Conservation (phyloP, 176 grass and related monocot genomes). For the maize (Zea mays) region DNA sequence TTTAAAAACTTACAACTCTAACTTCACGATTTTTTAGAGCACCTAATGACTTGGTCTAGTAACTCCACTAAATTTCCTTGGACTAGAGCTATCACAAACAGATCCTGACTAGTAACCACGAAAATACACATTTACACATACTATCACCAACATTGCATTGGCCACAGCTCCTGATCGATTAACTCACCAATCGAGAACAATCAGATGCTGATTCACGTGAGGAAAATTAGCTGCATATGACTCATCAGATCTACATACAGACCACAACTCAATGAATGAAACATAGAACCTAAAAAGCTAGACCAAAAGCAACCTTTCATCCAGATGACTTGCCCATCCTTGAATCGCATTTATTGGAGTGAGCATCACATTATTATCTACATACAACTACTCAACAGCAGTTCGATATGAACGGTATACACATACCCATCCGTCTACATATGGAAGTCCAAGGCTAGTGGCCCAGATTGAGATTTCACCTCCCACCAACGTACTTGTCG, state of each 20-base stretch:
- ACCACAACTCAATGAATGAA: constrained; percentile 19
- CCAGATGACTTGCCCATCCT: constrained; percentile 14
- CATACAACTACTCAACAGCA: constrained; percentile 9
- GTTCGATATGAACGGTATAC: constrained; percentile 23
- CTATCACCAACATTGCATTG: background rate
- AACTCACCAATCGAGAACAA: background rate
- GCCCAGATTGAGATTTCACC: constrained; percentile 32
- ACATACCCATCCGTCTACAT: constrained; percentile 32
- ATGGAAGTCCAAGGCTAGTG: background rate
- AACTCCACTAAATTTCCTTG: too few species aligned
- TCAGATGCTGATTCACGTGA: background rate
- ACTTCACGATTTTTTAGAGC: too few species aligned
- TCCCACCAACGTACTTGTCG: constrained; percentile 51
- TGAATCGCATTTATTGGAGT: constrained; percentile 28
- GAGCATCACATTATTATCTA: constrained; percentile 42
- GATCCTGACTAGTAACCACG: too few species aligned
- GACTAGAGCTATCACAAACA: too few species aligned
- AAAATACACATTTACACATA: background rate
- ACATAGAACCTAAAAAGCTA: background rate
- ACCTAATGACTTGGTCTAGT: too few species aligned
- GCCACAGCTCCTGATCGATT: background rate
- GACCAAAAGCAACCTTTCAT: constrained; percentile 18
- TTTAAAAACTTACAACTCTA: too few species aligned
- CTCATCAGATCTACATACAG: background rate
- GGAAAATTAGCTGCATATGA: background rate